phyloP scores from a whole-genome alignment of 2,329 filamentous ascomycete species.

The Fusarium devonianum region DNA sequence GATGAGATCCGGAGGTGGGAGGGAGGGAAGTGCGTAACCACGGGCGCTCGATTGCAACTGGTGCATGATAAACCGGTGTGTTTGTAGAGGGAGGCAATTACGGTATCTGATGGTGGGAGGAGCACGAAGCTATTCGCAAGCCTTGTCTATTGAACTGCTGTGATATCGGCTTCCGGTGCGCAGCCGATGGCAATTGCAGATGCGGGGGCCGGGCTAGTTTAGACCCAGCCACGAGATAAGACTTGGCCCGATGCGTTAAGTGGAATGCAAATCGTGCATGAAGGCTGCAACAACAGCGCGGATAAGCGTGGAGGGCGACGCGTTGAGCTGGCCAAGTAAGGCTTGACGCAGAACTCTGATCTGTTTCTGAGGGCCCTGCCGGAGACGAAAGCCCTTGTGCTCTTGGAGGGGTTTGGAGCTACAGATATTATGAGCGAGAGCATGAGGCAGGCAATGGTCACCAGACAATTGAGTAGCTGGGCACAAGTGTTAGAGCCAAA shows the following conservation, averaged over 20 bases:
- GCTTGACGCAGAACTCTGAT: no score
- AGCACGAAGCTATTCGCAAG: neutral
- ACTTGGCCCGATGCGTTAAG: constrained; percentile 27
- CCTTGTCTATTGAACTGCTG: no score
- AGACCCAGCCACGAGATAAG: constrained; percentile 21
- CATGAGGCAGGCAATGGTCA: no score
- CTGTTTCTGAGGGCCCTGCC: no score
- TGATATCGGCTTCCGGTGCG: constrained; percentile 24
- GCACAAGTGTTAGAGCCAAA: no score
- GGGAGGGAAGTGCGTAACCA: constrained; percentile 8
- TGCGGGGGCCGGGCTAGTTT: constrained; percentile 19
- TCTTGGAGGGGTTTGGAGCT: no score
- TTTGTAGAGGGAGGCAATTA: constrained; percentile 2
- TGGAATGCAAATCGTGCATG: constrained; percentile 32
- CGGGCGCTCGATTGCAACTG: constrained; percentile 30
- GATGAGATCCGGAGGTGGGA: no score
- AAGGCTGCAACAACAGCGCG: constrained; percentile 14
- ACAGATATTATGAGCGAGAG: no score
- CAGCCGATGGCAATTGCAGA: constrained; percentile 10
- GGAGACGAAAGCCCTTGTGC: no score
- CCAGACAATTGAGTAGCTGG: no score
- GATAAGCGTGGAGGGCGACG: constrained; percentile 4
- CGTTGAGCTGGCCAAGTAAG: no score
- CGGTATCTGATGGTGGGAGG: constrained; percentile 34
- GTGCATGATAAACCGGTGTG: constrained; percentile 27